Conservation (phyloP, 495 filamentous ascomycete species). For the Aspergillus olivimuriae region DNA sequence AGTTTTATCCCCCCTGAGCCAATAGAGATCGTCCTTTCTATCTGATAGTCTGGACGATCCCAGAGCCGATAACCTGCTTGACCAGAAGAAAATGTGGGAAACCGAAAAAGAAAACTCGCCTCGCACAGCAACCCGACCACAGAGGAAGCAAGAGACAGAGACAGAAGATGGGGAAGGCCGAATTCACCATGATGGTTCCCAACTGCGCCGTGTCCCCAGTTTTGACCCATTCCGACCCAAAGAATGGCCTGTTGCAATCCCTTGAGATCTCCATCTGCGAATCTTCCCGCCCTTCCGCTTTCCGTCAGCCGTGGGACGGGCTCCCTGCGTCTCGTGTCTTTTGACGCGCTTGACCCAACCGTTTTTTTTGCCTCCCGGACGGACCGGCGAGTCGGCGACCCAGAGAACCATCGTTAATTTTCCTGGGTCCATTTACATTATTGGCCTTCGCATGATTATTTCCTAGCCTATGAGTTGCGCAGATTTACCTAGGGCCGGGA, state of each 20-base stretch:
- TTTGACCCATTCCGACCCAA: slow-evolving; percentile 15
- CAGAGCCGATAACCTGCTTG: too few relatives aligned
- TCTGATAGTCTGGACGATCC: too few relatives aligned
- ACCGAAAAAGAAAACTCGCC: too few relatives aligned
- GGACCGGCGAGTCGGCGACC: slow-evolving; percentile 23
- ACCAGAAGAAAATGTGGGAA: too few relatives aligned
- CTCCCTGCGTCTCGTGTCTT: slow-evolving; percentile 20
- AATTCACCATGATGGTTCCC: slow-evolving; percentile 2
- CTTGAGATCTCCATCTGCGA: slow-evolving; percentile 17
- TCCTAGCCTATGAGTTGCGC: background rate
- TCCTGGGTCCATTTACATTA: background rate
- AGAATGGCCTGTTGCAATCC: slow-evolving; percentile 10
- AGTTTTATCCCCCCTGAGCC: slow-evolving; percentile 3
- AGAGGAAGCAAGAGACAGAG: background rate
- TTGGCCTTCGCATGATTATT: background rate
- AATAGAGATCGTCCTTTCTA: slow-evolving; percentile 1
- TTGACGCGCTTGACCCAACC: slow-evolving; percentile 21
- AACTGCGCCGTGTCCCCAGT: slow-evolving; percentile 1
- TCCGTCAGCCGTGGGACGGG: slow-evolving; percentile 18
- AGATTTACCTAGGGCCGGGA: background rate
- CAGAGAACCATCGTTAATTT: slow-evolving; percentile 10
- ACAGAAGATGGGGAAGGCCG: background rate
- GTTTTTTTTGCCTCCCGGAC: slow-evolving; percentile 21
- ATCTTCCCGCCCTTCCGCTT: slow-evolving; percentile 25
- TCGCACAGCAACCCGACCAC: too few relatives aligned